Evolutionary conservation across 2,329 filamentous ascomycete species (phyloP).

Genomic region (Epichloe bromicola): DNA sequence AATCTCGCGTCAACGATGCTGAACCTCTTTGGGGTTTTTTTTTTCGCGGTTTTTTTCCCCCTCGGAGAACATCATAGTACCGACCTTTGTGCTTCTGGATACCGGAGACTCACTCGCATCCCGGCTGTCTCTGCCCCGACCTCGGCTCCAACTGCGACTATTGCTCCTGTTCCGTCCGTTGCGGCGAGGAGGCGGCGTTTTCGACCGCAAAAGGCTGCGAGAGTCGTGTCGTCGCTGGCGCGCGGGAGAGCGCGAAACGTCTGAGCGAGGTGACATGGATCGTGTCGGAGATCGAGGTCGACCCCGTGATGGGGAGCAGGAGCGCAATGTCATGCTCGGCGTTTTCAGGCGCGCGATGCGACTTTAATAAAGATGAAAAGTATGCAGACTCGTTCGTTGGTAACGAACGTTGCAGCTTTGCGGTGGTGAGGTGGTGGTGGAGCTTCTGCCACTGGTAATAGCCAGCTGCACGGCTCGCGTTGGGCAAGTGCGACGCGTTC

Average conservation of each 20-base stretch:
- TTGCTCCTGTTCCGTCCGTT: conserved; percentile 20
- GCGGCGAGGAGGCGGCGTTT: conserved; percentile 18
- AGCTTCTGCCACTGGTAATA: neutral
- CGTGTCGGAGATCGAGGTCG: conserved; percentile 22
- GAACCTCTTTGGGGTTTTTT: neutral
- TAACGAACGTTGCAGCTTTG: neutral
- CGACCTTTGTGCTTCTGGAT: conserved; percentile 39
- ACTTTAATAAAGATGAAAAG: neutral
- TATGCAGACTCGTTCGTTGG: neutral
- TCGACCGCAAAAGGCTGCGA: conserved; percentile 20
- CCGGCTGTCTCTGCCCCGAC: conserved; percentile 21
- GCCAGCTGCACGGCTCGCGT: neutral
- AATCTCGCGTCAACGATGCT: neutral
- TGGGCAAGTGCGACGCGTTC: neutral
- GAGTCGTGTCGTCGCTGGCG: conserved; percentile 21
- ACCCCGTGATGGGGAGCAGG: conserved; percentile 20
- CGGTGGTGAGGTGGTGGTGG: neutral
- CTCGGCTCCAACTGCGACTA: conserved; percentile 20
- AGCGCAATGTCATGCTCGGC: conserved; percentile 14
- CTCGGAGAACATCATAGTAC: conserved; percentile 3
- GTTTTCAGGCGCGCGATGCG: neutral
- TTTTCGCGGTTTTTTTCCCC: neutral
- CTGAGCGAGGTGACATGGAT: conserved; percentile 22
- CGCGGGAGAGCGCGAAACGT: conserved; percentile 20
- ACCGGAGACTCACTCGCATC: conserved; percentile 26